These are phyloP conservation scores for Ochromonadaceae sp. DNA, from an alignment of 352 stramenopile species.

Conservation along the genomic window DNA sequence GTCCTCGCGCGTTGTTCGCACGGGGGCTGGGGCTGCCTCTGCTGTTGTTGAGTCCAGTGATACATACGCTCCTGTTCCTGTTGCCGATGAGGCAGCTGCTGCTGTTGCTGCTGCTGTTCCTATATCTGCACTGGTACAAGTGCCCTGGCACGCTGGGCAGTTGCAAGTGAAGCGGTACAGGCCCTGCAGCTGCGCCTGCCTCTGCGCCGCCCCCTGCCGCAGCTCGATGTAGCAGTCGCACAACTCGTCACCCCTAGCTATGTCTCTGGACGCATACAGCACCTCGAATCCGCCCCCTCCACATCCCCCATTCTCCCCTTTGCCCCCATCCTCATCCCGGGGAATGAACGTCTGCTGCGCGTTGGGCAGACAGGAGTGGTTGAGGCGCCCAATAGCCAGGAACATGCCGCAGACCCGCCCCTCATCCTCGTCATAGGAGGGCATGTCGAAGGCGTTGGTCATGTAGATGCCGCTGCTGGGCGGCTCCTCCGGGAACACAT, in stretches of 20 bases:
- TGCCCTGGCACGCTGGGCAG: background rate
- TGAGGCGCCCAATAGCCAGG: slow-evolving; percentile 4
- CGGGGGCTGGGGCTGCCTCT: too few species aligned
- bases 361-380: slow-evolving; percentile 14
- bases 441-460: slow-evolving; percentile 17
- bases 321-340: background rate
- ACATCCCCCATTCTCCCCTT: background rate
- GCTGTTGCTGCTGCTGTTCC: too few species aligned
- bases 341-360: slow-evolving; percentile 8
- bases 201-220: background rate
- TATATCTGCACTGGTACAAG: too few species aligned
- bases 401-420: slow-evolving; percentile 10
- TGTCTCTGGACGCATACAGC: slow-evolving; percentile 5
- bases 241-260: slow-evolving; percentile 3
- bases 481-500: background rate
- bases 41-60: too few species aligned
- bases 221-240: slow-evolving; percentile 16
- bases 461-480: slow-evolving; percentile 1
- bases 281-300: background rate
- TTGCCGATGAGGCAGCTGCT: too few species aligned
- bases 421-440: background rate
- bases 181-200: background rate
- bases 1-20: too few species aligned
- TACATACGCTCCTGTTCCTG: too few species aligned
- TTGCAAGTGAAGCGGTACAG: slow-evolving; percentile 13